A percentile compares a stretch with the other conserved stretches of the same genome.
Evolutionary conservation across 2,329 filamentous ascomycete genomes (phyloP).

Genomic region (Cryphonectria naterciae): DNA sequence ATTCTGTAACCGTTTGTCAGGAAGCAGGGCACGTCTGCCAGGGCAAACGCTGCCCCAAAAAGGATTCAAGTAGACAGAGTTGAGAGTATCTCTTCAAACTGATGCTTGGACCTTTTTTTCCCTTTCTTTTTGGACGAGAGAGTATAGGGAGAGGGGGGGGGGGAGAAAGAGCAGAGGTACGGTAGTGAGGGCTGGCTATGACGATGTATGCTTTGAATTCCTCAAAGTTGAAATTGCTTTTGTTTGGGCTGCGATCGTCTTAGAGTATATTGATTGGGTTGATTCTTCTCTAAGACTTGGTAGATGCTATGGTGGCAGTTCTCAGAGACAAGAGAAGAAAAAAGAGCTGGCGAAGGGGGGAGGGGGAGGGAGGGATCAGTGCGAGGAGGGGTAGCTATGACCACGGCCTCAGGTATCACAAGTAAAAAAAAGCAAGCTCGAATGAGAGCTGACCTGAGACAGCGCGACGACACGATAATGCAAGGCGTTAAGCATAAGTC

Average conservation of each 20-base stretch:
- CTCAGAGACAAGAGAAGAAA: too few relatives aligned
- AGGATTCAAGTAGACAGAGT: too few relatives aligned
- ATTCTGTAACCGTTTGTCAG: not conserved
- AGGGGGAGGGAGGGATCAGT: too few relatives aligned
- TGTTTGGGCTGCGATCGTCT: not conserved
- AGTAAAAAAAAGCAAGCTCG: not conserved
- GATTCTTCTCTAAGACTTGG: not conserved
- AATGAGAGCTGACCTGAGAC: not conserved
- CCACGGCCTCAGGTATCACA: too few relatives aligned
- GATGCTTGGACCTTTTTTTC: not conserved
- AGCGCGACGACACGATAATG: not conserved
- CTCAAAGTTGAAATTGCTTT: not conserved
- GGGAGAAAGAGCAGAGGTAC: not conserved
- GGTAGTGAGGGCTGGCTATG: too few relatives aligned
- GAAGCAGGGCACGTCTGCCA: not conserved
- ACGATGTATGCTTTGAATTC: not conserved
- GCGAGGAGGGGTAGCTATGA: not conserved
- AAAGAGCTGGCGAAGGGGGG: too few relatives aligned
- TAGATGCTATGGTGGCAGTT: not conserved
- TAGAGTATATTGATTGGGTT: not conserved
- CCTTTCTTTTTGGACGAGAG: not conserved
- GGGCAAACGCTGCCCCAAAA: not conserved
- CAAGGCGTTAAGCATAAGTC: conserved; percentile 11
- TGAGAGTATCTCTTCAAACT: not conserved
- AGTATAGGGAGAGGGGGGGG: too few relatives aligned